Evolutionary conservation across 2,329 filamentous ascomycete genomes (phyloP).

Genomic region (Fusarium coffeatum): DNA sequence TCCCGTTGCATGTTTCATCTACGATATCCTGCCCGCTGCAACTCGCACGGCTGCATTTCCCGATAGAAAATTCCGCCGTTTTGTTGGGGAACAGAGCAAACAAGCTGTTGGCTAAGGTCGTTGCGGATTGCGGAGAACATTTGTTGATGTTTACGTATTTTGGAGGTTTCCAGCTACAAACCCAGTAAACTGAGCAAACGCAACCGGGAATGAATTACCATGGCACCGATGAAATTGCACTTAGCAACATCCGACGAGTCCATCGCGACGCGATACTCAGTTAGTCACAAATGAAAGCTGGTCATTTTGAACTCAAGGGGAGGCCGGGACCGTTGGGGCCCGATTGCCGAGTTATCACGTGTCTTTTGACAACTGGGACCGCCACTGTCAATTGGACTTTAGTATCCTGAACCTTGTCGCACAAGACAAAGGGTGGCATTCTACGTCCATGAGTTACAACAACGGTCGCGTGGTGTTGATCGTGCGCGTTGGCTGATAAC

Average conservation of each 20-base stretch:
- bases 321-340: background rate
- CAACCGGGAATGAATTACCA: too few relatives aligned
- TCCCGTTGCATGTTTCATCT: background rate
- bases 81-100: accelerated
- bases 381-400: background rate
- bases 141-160: background rate
- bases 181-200: accelerated
- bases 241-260: too few relatives aligned
- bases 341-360: background rate
- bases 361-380: accelerated
- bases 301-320: accelerated
- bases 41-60: accelerated
- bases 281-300: accelerated
- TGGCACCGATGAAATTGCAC: too few relatives aligned
- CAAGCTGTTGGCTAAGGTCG: accelerated
- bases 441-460: background rate
- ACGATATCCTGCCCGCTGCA: background rate
- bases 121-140: accelerated
- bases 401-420: accelerated
- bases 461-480: background rate
- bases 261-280: background rate
- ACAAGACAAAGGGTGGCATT: background rate
- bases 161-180: accelerated
- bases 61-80: too few relatives aligned
- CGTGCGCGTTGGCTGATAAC: background rate